Conservation (phyloP, 2,329 filamentous ascomycete species). For the Xylariaceae sp. region DNA sequence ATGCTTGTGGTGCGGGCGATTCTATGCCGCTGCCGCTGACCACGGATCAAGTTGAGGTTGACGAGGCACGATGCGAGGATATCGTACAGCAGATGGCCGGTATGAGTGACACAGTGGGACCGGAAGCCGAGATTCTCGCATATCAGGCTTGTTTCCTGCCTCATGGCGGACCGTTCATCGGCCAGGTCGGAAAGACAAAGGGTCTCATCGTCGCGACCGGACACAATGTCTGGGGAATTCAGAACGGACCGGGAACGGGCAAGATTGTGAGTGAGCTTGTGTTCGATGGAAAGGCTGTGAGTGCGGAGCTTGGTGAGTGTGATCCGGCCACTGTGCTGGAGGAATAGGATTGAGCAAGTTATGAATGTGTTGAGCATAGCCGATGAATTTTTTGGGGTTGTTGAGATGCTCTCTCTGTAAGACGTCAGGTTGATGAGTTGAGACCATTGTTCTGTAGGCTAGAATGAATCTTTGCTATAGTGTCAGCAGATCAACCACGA, state of each 20-base stretch:
- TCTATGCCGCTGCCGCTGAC: slow-evolving; percentile 56
- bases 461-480: too few species aligned
- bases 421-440: too few species aligned
- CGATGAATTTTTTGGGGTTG: background rate
- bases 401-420: too few species aligned
- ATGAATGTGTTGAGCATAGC: slow-evolving; percentile 7
- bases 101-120: slow-evolving; percentile 50
- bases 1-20: slow-evolving; percentile 65
- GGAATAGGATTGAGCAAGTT: slow-evolving; percentile 15
- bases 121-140: slow-evolving; percentile 52
- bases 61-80: slow-evolving; percentile 60
- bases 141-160: slow-evolving; percentile 74
- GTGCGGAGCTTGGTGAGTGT: slow-evolving; percentile 50
- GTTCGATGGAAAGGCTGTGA: slow-evolving; percentile 55
- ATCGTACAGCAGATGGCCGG: slow-evolving; percentile 58
- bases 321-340: slow-evolving; percentile 46
- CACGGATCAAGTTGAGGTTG: slow-evolving; percentile 59
- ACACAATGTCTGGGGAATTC: slow-evolving; percentile 79
- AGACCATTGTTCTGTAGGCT: too few species aligned
- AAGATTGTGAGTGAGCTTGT: slow-evolving; percentile 61
- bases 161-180: slow-evolving; percentile 65
- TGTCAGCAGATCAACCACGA: too few species aligned
- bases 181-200: slow-evolving; percentile 51
- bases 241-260: slow-evolving; percentile 70
- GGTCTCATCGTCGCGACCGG: slow-evolving; percentile 66